These are phyloP conservation scores for Gnaphalium uliginosum DNA, from an alignment of 129 eudicot genomes.

Conservation along the genomic window DNA sequence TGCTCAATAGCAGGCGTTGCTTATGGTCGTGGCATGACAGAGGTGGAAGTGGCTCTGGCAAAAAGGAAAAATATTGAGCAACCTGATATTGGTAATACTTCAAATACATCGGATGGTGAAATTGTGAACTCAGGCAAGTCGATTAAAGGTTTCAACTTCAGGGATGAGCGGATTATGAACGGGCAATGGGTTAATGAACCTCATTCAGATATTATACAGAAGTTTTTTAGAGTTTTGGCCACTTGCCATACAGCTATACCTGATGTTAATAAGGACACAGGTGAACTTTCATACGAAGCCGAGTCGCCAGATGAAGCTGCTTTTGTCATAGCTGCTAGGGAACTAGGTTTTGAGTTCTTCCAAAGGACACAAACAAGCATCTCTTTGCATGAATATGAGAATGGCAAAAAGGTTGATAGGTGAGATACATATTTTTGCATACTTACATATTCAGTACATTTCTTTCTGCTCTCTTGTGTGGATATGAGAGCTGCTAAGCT, in stretches of 20 bases:
- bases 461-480: constrained; percentile 4
- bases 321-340: constrained; percentile 92
- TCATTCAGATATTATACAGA: constrained; percentile 55
- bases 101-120: constrained; percentile 28
- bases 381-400: constrained; percentile 66
- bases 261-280: constrained; percentile 62
- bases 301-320: constrained; percentile 99
- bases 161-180: constrained; percentile 76
- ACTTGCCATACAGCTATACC: constrained; percentile 97
- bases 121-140: constrained; percentile 40
- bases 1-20: constrained; percentile 89
- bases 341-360: constrained; percentile 87
- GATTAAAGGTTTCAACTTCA: constrained; percentile 77
- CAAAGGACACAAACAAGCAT: constrained; percentile 88
- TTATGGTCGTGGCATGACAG: constrained; percentile 96
- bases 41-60: constrained; percentile 80
- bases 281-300: constrained; percentile 82
- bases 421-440: constrained; percentile 31
- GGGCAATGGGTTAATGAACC: constrained; percentile 77
- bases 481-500: constrained; percentile 4
- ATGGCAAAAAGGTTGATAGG: constrained; percentile 66
- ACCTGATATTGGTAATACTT: constrained; percentile 32
- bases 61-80: constrained; percentile 45
- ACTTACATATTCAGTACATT: neutral
- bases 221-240: constrained; percentile 82